Conservation (phyloP, 495 filamentous ascomycete species). For the Aspergillus homomorphus region DNA sequence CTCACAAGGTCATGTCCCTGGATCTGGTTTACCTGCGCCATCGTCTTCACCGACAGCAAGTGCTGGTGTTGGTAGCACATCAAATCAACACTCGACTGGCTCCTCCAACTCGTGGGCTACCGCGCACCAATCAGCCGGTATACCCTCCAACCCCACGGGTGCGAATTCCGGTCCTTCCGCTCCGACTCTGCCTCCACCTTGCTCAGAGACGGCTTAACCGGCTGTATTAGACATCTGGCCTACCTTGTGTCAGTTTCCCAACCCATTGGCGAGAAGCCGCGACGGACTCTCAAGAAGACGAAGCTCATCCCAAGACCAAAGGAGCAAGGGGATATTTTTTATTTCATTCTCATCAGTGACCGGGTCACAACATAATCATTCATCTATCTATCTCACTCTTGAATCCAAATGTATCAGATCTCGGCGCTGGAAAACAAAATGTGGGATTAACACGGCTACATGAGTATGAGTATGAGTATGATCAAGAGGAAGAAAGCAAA, state of each 20-base stretch:
- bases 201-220: not conserved
- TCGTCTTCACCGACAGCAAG: not conserved
- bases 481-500: too few relatives aligned
- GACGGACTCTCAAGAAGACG: too few relatives aligned
- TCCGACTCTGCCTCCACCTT: slow-evolving; percentile 24
- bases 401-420: too few relatives aligned
- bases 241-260: not conserved
- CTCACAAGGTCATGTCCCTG: slow-evolving; percentile 5
- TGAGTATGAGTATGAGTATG: too few relatives aligned
- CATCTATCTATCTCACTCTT: too few relatives aligned
- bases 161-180: slow-evolving; percentile 6
- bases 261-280: too few relatives aligned
- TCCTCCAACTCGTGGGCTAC: slow-evolving; percentile 3
- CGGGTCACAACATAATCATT: too few relatives aligned
- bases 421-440: too few relatives aligned
- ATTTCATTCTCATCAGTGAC: too few relatives aligned
- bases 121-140: slow-evolving; percentile 8
- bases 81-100: not conserved
- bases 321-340: too few relatives aligned
- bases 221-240: not conserved
- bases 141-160: slow-evolving; percentile 5
- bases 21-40: not conserved
- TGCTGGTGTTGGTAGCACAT: not conserved
- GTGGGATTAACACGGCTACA: too few relatives aligned
- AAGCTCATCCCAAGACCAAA: too few relatives aligned